Evolutionary conservation across 208 protist genomes (phyloP).

Genomic region (Trypanosoma lewisi): DNA sequence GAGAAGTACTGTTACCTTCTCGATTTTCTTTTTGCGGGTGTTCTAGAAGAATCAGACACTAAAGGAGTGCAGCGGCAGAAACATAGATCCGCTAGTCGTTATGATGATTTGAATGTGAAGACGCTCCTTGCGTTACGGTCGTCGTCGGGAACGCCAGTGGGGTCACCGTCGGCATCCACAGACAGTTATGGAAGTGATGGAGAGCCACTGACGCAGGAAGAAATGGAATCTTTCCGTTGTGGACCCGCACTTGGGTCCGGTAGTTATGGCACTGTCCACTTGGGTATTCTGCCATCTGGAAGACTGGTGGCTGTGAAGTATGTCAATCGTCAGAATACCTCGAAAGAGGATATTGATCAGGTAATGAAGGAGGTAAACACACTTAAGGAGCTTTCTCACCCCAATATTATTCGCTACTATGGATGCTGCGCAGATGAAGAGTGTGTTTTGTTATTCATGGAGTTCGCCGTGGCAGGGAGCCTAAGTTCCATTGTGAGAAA

Average conservation of each 20-base stretch:
- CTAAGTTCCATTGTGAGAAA: slow-evolving; percentile 75
- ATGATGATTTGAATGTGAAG: not conserved
- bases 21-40: slow-evolving; percentile 7
- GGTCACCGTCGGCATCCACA: not conserved
- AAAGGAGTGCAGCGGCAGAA: not conserved
- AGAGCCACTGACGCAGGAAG: slow-evolving; percentile 50
- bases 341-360: slow-evolving; percentile 41
- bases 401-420: slow-evolving; percentile 86
- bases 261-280: slow-evolving; percentile 23
- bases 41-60: not conserved
- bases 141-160: not conserved
- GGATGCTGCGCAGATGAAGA: slow-evolving; percentile 61
- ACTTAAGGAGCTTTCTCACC: slow-evolving; percentile 76
- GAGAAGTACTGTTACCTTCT: slow-evolving; percentile 45
- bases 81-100: not conserved
- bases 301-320: slow-evolving; percentile 28
- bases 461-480: slow-evolving; percentile 87
- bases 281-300: slow-evolving; percentile 24
- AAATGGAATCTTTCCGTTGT: slow-evolving; percentile 80
- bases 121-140: not conserved
- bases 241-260: slow-evolving; percentile 45
- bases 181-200: not conserved
- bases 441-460: slow-evolving; percentile 88
- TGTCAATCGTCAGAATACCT: slow-evolving; percentile 52
- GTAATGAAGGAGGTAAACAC: slow-evolving; percentile 72